Percentiles rank a stretch among this genome's conserved stretches.
Conservation (phyloP, 2,329 filamentous ascomycete species). For the Aspergillus calidoustus region DNA sequence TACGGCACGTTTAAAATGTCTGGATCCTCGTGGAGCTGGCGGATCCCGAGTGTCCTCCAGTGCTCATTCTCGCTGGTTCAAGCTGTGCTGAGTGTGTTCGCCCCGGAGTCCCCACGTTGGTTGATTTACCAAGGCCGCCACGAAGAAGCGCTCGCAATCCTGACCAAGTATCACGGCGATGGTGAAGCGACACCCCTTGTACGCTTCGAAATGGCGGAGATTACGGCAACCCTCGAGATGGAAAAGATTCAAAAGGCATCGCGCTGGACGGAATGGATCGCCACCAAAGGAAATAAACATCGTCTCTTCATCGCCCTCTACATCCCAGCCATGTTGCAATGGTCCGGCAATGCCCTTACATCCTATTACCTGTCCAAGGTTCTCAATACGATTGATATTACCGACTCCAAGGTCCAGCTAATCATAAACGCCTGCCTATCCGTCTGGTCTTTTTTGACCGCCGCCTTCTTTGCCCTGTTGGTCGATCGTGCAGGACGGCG, state of each 20-base stretch:
- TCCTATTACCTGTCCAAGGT: slow-evolving; percentile 63
- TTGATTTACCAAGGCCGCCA: slow-evolving; percentile 14
- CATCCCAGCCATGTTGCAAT: slow-evolving; percentile 27
- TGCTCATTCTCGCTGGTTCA: slow-evolving; percentile 8
- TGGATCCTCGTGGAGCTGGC: slow-evolving; percentile 14
- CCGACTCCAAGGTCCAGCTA: slow-evolving; percentile 52
- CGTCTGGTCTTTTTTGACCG: slow-evolving; percentile 60
- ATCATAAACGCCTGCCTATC: slow-evolving; percentile 61
- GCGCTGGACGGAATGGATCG: slow-evolving; percentile 20
- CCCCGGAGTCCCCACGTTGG: slow-evolving; percentile 16
- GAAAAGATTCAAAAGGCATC: slow-evolving; percentile 25
- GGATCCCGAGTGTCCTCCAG: slow-evolving; percentile 12
- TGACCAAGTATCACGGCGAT: slow-evolving; percentile 13
- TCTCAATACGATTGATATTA: slow-evolving; percentile 57
- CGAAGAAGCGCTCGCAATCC: slow-evolving; percentile 7
- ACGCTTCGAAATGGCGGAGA: slow-evolving; percentile 33
- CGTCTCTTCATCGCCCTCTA: slow-evolving; percentile 22
- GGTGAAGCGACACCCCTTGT: slow-evolving; percentile 24
- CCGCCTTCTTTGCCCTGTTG: slow-evolving; percentile 59
- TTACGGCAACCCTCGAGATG: slow-evolving; percentile 28
- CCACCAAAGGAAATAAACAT: slow-evolving; percentile 19
- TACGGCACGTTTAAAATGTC: slow-evolving; percentile 15
- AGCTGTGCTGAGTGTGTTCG: slow-evolving; percentile 1
- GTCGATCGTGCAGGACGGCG: slow-evolving; percentile 51
- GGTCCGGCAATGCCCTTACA: slow-evolving; percentile 37